Evolutionary conservation across 129 eudicot genomes (phyloP), one percentile per base, ranked within the genome.

Genomic region (Chrysanthemum lavandulifolium): DNA sequence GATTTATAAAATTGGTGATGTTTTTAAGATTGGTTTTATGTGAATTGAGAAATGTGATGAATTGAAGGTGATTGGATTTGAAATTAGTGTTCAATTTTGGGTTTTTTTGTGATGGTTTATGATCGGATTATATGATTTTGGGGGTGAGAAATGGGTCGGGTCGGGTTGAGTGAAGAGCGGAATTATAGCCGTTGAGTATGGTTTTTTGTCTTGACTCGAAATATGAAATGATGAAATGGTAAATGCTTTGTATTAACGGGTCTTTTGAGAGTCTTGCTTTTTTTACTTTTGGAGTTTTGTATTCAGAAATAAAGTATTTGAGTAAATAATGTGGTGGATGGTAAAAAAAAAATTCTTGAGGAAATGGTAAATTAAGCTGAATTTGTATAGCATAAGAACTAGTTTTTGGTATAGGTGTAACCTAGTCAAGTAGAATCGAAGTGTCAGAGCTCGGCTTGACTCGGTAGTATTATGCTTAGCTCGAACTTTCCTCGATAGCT

Each of bases 121-220:
- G 83, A 69, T 67, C 14, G 68, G 73, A 74, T 13, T 78, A 65
- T 77, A 29, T 36, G 57, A 48, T 50, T 74, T 29, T 19, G 33
- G 64, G n/a, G 80, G 75, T 64, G 71, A 10, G 23, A 63, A 51
- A 52, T 51, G 40, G 72, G 53, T 57, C 47, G 58, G 73, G 57
- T 40, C 19, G 72, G 27, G 72, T n/a, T 48, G 62, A 51, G 65
- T 51, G 81, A 52, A 40, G 76, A 84, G 82, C 94, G 86, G 74
- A 75, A 72, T 72, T 79, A 25, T 84, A 87, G 94, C 94, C 94
- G 94, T 87, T 87, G 80, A 67, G 66, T 67, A 68, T 57, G 83
- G 75, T n/a, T 71, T n/a, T 29, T 71, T 81, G 76, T 78, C 72
- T 80, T 80, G 79, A 80, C 90, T 65, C 51, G 60, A 68, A 29